A percentile compares a stretch with the other conserved stretches of the same genome.
Conservation (phyloP, 495 filamentous ascomycete species). For the Neurospora hispaniola region DNA sequence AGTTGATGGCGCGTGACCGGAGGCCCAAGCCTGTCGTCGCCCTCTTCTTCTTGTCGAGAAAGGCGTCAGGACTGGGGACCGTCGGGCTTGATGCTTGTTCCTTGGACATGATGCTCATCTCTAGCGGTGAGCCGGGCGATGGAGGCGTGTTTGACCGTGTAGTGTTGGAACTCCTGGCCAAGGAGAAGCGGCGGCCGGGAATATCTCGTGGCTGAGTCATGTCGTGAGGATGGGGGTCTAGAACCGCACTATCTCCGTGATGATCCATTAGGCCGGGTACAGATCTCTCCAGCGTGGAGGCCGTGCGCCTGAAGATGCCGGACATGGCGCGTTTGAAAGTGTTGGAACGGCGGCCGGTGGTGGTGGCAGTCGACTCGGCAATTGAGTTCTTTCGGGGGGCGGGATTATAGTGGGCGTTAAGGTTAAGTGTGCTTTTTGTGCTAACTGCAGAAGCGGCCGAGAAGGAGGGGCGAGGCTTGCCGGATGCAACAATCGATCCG, state of each 20-base stretch:
- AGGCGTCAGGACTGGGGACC: constrained; percentile 30
- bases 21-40: constrained; percentile 39
- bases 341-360: constrained; percentile 10
- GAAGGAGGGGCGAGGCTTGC: background rate
- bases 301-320: constrained; percentile 22
- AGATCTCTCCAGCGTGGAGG: constrained; percentile 21
- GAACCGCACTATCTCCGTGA: constrained; percentile 7
- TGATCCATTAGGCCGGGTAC: constrained; percentile 7
- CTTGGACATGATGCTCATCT: constrained; percentile 21
- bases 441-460: background rate
- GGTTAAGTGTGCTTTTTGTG: constrained; percentile 1
- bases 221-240: constrained; percentile 12
- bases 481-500: background rate
- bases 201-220: constrained; percentile 14
- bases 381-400: background rate
- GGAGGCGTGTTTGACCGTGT: constrained; percentile 45
- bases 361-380: constrained; percentile 1
- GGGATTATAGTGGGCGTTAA: constrained; percentile 4
- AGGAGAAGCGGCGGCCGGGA: constrained; percentile 34
- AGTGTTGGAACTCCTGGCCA: constrained; percentile 33
- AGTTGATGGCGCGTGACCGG: constrained; percentile 26
- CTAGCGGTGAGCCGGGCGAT: constrained; percentile 36
- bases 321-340: constrained; percentile 29
- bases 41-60: constrained; percentile 34
- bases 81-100: constrained; percentile 21